Conservation (phyloP, 1,139 yeast genomes). For the Pichia terricola region DNA sequence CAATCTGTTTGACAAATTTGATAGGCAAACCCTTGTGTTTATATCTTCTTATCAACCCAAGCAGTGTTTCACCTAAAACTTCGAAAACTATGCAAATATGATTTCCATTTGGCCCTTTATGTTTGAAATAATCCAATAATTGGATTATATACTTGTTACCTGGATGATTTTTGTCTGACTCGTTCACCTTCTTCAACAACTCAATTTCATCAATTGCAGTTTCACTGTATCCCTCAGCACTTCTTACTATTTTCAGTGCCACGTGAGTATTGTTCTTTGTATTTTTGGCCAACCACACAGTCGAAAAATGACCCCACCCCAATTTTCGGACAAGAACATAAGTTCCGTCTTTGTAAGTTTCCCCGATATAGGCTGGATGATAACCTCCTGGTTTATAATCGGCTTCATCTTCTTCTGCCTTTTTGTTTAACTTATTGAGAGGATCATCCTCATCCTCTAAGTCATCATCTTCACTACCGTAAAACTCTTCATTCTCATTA, state of each 20-base stretch:
- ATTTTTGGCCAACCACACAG: slow-evolving; percentile 81
- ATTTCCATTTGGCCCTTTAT: slow-evolving; percentile 69
- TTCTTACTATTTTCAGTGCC: slow-evolving; percentile 77
- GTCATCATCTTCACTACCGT: slow-evolving; percentile 14
- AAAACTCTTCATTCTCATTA: slow-evolving; percentile 12
- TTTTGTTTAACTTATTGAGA: slow-evolving; percentile 16
- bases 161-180: slow-evolving; percentile 50
- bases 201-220: slow-evolving; percentile 82
- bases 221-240: slow-evolving; percentile 50
- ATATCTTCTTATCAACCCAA: slow-evolving; percentile 60
- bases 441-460: background rate
- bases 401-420: slow-evolving; percentile 51
- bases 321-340: slow-evolving; percentile 67
- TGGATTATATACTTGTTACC: slow-evolving; percentile 66
- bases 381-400: slow-evolving; percentile 82
- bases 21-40: slow-evolving; percentile 66
- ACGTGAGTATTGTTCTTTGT: slow-evolving; percentile 47
- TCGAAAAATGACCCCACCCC: slow-evolving; percentile 90
- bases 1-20: slow-evolving; percentile 66
- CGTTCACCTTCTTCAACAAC: slow-evolving; percentile 40
- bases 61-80: slow-evolving; percentile 72
- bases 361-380: slow-evolving; percentile 78
- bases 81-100: slow-evolving; percentile 89
- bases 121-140: slow-evolving; percentile 65
- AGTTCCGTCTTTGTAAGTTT: slow-evolving; percentile 48